phyloP scores from a whole-genome alignment of 352 stramenopile species.

The Phytophthora palmivora region DNA sequence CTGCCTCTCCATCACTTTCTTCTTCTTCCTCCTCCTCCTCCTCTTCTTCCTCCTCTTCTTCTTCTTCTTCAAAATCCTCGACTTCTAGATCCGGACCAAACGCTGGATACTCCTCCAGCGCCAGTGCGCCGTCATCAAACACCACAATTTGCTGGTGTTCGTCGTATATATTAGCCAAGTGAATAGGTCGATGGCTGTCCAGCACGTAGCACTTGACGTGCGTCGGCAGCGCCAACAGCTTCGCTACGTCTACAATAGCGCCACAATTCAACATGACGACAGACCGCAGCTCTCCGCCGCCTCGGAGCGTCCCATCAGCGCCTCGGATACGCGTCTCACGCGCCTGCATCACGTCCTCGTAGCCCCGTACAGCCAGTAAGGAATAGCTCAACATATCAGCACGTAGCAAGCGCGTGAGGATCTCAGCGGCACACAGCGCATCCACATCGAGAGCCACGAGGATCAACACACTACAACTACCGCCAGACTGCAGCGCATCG shows the following conservation, averaged over 20 bases:
- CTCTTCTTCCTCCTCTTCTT: conserved; percentile 62
- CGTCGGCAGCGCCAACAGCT: conserved; percentile 76
- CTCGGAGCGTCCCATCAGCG: conserved; percentile 38
- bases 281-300: conserved; percentile 79
- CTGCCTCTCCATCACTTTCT: conserved; percentile 51
- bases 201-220: conserved; percentile 94
- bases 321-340: conserved; percentile 73
- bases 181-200: conserved; percentile 95
- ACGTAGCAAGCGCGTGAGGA: conserved; percentile 89
- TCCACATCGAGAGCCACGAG: conserved; percentile 95
- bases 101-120: conserved; percentile 76
- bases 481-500: conserved; percentile 67
- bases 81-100: conserved; percentile 88
- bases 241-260: conserved; percentile 91
- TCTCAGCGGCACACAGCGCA: conserved; percentile 94
- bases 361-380: conserved; percentile 78
- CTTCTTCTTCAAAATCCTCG: conserved; percentile 71
- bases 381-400: conserved; percentile 80
- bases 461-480: conserved; percentile 89
- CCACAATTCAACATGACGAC: conserved; percentile 96
- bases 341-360: conserved; percentile 86
- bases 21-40: conserved; percentile 51
- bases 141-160: conserved; percentile 78
- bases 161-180: conserved; percentile 97
- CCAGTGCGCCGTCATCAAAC: conserved; percentile 81